Evolutionary conservation across 768 basidiomycete species (phyloP).

Genomic region (Agaricus subrufescens): DNA sequence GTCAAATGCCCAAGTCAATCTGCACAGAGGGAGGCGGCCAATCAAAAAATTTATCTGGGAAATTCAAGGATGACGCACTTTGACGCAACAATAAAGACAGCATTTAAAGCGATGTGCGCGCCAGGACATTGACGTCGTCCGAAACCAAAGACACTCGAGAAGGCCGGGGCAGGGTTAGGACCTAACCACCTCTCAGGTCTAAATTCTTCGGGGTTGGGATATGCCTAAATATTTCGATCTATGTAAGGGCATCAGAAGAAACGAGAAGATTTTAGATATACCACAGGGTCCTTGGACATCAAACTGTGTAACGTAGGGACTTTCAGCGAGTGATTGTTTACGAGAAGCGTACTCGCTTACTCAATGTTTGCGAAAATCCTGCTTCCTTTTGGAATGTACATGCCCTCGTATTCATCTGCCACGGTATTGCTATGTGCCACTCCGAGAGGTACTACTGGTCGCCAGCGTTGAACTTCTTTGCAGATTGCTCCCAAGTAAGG

Average conservation of each 20-base stretch:
- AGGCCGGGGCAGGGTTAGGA: too few species aligned
- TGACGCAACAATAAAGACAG: too few species aligned
- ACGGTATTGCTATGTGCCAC: conserved; percentile 12
- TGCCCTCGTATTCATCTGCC: conserved; percentile 13
- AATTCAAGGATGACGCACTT: too few species aligned
- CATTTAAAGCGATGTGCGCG: too few species aligned
- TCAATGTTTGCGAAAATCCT: not conserved
- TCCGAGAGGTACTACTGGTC: conserved; percentile 4
- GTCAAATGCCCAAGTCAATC: too few species aligned
- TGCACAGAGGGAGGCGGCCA: too few species aligned
- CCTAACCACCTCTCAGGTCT: conserved; percentile 20
- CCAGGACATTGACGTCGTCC: too few species aligned
- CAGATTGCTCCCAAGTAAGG: conserved; percentile 12
- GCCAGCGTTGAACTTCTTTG: conserved; percentile 12
- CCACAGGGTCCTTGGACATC: too few species aligned
- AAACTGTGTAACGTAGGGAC: too few species aligned
- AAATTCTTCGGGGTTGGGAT: conserved; percentile 28
- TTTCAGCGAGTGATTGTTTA: too few species aligned
- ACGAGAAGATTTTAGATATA: not conserved
- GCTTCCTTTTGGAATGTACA: conserved; percentile 1
- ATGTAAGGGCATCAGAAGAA: conserved; percentile 24
- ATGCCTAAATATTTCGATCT: conserved; percentile 22
- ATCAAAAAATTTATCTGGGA: too few species aligned
- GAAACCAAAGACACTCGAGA: too few species aligned
- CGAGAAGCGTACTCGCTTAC: not conserved